Conservation (phyloP, 805 yeast genomes). For the Candida chilensis region DNA sequence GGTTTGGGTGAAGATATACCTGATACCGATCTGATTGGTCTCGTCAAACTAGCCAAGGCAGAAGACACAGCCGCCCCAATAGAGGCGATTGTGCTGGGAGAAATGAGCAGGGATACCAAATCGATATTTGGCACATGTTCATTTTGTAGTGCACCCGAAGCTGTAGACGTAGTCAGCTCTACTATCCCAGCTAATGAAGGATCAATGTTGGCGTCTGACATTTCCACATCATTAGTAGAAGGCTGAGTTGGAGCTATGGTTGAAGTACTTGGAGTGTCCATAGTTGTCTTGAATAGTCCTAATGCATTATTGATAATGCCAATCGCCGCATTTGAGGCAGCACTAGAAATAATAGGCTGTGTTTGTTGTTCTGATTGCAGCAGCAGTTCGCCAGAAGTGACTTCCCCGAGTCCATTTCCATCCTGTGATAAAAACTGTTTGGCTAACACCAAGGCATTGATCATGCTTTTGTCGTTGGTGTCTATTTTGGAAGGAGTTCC, state of each 20-base stretch:
- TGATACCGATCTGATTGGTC: slow-evolving; percentile 1
- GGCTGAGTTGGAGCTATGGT: neutral
- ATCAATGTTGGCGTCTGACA: neutral
- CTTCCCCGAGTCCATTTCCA: slow-evolving; percentile 4
- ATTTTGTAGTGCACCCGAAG: too few relatives aligned
- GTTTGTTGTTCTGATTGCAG: slow-evolving; percentile 11
- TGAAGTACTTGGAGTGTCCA: neutral
- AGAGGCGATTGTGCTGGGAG: slow-evolving; percentile 6
- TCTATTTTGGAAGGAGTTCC: slow-evolving; percentile 9
- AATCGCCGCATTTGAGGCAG: slow-evolving; percentile 9
- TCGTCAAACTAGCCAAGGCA: slow-evolving; percentile 14
- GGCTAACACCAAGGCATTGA: slow-evolving; percentile 20
- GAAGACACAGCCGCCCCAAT: slow-evolving; percentile 11
- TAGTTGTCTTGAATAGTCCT: slow-evolving; percentile 5
- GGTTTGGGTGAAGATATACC: neutral
- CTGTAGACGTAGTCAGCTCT: too few relatives aligned
- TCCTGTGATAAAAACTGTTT: slow-evolving; percentile 15
- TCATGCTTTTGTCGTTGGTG: slow-evolving; percentile 11
- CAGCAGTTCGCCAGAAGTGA: neutral
- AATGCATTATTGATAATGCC: slow-evolving; percentile 14
- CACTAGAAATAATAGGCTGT: slow-evolving; percentile 1
- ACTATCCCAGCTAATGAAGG: neutral
- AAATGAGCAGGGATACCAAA: too few relatives aligned
- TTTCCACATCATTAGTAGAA: neutral
- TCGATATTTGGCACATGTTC: too few relatives aligned